Base-by-base conservation (phyloP, 2,329 filamentous ascomycete genomes). In the Sporothrix pallida region DNA sequence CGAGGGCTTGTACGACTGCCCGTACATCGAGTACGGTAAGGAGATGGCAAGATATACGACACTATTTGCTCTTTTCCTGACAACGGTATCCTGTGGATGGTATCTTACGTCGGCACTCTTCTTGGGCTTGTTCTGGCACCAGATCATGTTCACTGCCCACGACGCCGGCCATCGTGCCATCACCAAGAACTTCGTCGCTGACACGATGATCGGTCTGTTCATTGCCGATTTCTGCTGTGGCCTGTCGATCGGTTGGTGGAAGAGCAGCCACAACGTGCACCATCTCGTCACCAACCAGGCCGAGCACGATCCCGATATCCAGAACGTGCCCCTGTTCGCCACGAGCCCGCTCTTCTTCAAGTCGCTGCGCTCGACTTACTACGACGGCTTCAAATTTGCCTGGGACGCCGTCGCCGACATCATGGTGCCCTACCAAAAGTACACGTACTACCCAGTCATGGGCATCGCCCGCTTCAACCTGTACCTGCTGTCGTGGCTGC, bases 391-490 rank as follows among this genome's bases (percentile, higher is more conserved):
- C 75, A 82, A 86, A 67, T 91, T 92, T 81, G 82, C 85, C 70
- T 93, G 89, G 83, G 90, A 92, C 78, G 83, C 85, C 7, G 84
- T 84, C 17, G 89, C 90, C 63, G 87, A 89, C 76, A 80, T 90
- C 74, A 78, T 90, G 72, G 83, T 93, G 5, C 85, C 84, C 8
- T 88, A 86, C 78, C 91, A 93, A 79, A 83, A 87, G 71, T 92
- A 88, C 81, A 88, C 89, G 0, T 93, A 93, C 83, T 93, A 93
- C 79, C 88, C 90, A 0, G 81, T 91, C 78, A 88, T 93, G 83
- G 84, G 83, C 74, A 83, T 93, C 72, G 91, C 90, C 2, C 90
- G 91, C 75, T 93, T 93, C 87, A 93, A 93, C 79, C 86, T 93
- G 1, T 93, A 92, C 80, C 81, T 89, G 20, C 85, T 92, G 12